Conservation (phyloP, 1,284 basidiomycete species). For the Somion occarium region DNA sequence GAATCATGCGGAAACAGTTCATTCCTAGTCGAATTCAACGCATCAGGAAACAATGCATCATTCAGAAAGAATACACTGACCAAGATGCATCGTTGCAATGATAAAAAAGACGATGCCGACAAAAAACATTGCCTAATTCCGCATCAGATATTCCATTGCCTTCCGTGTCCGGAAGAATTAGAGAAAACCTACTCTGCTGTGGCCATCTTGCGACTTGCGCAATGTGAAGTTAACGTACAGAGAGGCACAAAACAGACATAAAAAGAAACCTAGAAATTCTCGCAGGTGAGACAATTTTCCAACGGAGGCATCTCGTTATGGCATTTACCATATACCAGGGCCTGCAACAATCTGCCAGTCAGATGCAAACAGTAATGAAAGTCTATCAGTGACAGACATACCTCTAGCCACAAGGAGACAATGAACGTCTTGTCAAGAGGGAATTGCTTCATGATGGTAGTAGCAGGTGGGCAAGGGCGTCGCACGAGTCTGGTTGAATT, state of each 20-base stretch:
- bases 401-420: constrained; percentile 15
- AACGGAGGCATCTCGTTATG: too few relatives aligned
- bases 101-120: constrained; percentile 13
- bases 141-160: not conserved
- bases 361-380: not conserved
- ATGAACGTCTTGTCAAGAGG: constrained; percentile 13
- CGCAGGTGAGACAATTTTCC: too few relatives aligned
- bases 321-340: constrained; percentile 10
- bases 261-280: constrained; percentile 15
- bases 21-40: constrained; percentile 12
- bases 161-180: too few relatives aligned
- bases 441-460: constrained; percentile 9
- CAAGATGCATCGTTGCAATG: constrained; percentile 15
- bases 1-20: constrained; percentile 25
- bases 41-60: not conserved
- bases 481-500: too few relatives aligned
- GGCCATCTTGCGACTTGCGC: constrained; percentile 13
- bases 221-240: constrained; percentile 15
- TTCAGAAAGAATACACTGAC: constrained; percentile 2
- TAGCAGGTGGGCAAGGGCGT: not conserved
- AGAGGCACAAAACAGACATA: constrained; percentile 15
- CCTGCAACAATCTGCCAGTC: not conserved
- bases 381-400: not conserved
- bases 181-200: constrained; percentile 11
- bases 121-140: constrained; percentile 12